These are phyloP conservation scores for Capsella rubella DNA, from an alignment of 441 rosid species.

Conservation along the genomic window DNA sequence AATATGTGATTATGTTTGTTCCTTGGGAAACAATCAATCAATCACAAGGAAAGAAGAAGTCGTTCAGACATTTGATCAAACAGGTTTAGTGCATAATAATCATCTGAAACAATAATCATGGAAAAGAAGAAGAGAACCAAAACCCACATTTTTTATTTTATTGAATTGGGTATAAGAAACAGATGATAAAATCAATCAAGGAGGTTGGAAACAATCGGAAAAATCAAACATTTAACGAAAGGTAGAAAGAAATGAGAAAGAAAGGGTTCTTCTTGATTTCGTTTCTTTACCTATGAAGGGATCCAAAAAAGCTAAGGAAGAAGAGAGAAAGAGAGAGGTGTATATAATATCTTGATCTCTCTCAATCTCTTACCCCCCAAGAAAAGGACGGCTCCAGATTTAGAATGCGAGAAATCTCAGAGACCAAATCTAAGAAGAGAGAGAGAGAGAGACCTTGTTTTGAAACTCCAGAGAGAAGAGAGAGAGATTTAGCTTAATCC, in stretches of 20 bases:
- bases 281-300: slow-evolving; percentile 34
- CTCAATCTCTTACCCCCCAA: not conserved
- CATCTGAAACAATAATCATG: not conserved
- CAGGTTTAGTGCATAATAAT: slow-evolving; percentile 2
- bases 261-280: not conserved
- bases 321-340: slow-evolving; percentile 38
- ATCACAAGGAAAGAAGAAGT: not conserved
- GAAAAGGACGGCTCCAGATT: slow-evolving; percentile 36
- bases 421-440: slow-evolving; percentile 31
- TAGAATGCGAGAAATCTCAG: slow-evolving; percentile 29
- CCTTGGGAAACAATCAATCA: slow-evolving; percentile 25
- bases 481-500: slow-evolving; percentile 41
- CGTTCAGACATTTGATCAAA: slow-evolving; percentile 2
- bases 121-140: not conserved
- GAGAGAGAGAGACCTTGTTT: slow-evolving; percentile 16
- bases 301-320: slow-evolving; percentile 36
- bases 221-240: slow-evolving; percentile 34
- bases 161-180: not conserved
- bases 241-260: not conserved
- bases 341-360: slow-evolving; percentile 16
- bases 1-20: not conserved
- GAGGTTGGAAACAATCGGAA: slow-evolving; percentile 42
- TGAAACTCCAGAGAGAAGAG: slow-evolving; percentile 28
- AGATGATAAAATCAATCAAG: slow-evolving; percentile 21
- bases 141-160: slow-evolving; percentile 36